Evolutionary conservation across 352 stramenopile species (phyloP).

Genomic region (Globisporangium rhizosaccharum): DNA sequence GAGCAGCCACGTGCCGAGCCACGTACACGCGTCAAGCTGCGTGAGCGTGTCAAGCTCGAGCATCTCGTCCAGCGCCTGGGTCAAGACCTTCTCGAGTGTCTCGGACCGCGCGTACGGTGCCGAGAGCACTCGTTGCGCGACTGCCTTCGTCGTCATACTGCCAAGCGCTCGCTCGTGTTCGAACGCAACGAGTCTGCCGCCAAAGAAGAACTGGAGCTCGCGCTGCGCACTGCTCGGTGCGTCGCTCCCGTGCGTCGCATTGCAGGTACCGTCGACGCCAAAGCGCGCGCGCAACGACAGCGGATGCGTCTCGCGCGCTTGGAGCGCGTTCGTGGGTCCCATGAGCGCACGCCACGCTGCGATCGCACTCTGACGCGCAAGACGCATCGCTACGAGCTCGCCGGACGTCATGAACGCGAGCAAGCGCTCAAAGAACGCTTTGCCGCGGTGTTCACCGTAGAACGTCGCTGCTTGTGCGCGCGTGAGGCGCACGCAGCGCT

Average conservation of each 20-base stretch:
- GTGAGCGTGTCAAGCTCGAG: conserved; percentile 14
- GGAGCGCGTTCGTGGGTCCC: conserved; percentile 69
- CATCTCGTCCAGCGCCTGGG: conserved; percentile 33
- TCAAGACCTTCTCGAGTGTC: conserved; percentile 31
- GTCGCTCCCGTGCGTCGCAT: conserved; percentile 83
- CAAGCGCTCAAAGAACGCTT: conserved; percentile 53
- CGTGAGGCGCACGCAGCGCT: conserved; percentile 31
- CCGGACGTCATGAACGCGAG: conserved; percentile 69
- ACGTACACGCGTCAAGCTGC: conserved; percentile 37
- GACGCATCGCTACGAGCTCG: conserved; percentile 44
- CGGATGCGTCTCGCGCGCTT: conserved; percentile 36
- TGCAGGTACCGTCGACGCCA: conserved; percentile 68
- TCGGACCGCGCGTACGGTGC: conserved; percentile 2
- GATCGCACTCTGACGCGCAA: conserved; percentile 45
- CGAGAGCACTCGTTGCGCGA: conserved; percentile 9
- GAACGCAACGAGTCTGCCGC: conserved; percentile 8
- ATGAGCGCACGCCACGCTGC: conserved; percentile 63
- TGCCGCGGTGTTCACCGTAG: conserved; percentile 59
- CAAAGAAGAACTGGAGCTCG: conserved; percentile 82
- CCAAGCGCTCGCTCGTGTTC: neutral
- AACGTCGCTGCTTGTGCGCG: conserved; percentile 45
- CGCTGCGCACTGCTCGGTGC: conserved; percentile 40
- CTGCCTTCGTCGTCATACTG: neutral
- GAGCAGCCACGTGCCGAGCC: conserved; percentile 53
- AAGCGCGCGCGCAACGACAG: conserved; percentile 70